Base-by-base conservation (phyloP, 192 early-diverging fungal genomes). In the Gamsiella multidivaricata region DNA sequence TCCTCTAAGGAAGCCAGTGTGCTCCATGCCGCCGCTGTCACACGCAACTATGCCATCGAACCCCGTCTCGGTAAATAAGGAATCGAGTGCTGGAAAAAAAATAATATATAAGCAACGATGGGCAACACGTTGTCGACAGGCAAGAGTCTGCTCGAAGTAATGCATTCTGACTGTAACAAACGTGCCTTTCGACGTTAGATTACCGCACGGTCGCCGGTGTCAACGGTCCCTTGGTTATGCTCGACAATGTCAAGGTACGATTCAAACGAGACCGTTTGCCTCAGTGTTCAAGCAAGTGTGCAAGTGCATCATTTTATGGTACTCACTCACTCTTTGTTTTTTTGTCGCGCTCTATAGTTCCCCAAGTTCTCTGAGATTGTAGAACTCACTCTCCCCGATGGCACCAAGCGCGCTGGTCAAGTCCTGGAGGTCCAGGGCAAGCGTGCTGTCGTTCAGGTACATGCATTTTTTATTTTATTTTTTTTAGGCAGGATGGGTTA, bases 341-440 rank as follows among this genome's bases (percentile, higher is more conserved):
- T 20, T 41, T n/a, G 18, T 32, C 18, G 28, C 17, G 15, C 20
- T 6, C 36, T 32, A 41, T 47, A 95, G 93, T 96, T 94, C 83
- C 95, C 96, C 54, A 96, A 94, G 82, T 99, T 95, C 82, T 91
- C 92, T 6, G 98, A 99, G 81, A 99, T 99, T 80, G 97, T 98
- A 37, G 91, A 94, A 55, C 84, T 99, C 33, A 99, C 96, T 17
- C 90, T 99, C 39, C 98, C 98, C 20, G 97, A 99, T 80, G 98
- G 98, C 55, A 87, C 93, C 54, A 91, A 92, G 80, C 94, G 98
- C 50, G 89, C 94, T 17, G 98, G 98, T 50, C 96, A 99, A 81
- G 98, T 98, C 41, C 88, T 98, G 49, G 98, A 99, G 85, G 93
- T 99, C 53, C 92, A 94, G 69, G 98, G 98, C 60, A 96, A 96